A percentile compares a stretch with the other conserved stretches of the same genome.
Conservation (phyloP, 2,329 filamentous ascomycete genomes). For the Claviceps arundinis region DNA sequence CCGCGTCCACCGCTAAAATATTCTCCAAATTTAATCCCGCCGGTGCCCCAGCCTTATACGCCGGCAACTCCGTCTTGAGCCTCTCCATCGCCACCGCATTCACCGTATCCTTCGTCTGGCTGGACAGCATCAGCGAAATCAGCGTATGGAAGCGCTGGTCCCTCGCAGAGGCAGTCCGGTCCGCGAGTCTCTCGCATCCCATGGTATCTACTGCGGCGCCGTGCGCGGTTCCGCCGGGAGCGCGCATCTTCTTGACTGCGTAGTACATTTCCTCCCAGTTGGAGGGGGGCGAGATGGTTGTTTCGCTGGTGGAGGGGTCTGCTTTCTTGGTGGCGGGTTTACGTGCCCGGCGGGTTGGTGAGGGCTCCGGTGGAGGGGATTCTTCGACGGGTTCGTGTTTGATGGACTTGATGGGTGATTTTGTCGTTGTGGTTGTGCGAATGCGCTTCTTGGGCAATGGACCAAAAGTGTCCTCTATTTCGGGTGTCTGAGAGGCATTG, state of each 20-base stretch:
- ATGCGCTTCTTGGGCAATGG: constrained; percentile 14
- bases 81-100: constrained; percentile 72
- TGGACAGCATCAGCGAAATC: constrained; percentile 77
- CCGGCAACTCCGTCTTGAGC: constrained; percentile 60
- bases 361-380: constrained; percentile 15
- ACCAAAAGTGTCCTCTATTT: constrained; percentile 44
- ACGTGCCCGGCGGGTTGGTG: constrained; percentile 18
- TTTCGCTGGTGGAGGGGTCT: constrained; percentile 26
- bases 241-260: constrained; percentile 64
- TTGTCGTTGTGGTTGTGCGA: constrained; percentile 6
- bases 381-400: constrained; percentile 23
- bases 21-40: constrained; percentile 59
- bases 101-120: constrained; percentile 86
- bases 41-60: constrained; percentile 28
- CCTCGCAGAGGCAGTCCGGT: constrained; percentile 31
- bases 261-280: constrained; percentile 79
- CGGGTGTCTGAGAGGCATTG: constrained; percentile 13
- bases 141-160: constrained; percentile 74
- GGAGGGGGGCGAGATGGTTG: constrained; percentile 44
- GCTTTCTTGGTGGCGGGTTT: constrained; percentile 34
- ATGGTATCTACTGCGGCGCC: constrained; percentile 92
- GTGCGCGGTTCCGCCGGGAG: constrained; percentile 38
- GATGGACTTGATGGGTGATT: constrained; percentile 13
- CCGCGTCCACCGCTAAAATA: constrained; percentile 57
- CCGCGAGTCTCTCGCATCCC: constrained; percentile 74